These are phyloP conservation scores for Piloderma croceum DNA, from an alignment of 768 basidiomycete genomes.

Conservation along the genomic window DNA sequence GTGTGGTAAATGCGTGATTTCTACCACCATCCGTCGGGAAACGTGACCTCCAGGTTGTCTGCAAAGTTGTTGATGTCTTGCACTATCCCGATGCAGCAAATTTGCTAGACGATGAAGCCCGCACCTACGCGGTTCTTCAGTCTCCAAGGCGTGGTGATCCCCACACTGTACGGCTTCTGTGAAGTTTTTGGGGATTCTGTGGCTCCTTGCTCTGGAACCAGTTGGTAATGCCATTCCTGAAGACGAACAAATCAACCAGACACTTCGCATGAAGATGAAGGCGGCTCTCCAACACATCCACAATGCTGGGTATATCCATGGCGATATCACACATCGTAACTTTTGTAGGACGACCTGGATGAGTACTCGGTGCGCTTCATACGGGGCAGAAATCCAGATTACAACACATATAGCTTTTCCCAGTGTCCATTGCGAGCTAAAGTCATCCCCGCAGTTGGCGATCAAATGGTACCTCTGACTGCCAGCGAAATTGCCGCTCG, in stretches of 20 bases:
- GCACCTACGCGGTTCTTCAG: no score
- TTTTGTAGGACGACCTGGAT: conserved; percentile 11
- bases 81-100: no score
- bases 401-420: no score
- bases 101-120: no score
- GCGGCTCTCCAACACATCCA: conserved; percentile 11
- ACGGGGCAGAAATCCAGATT: no score
- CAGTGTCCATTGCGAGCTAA: no score
- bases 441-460: no score
- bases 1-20: conserved; percentile 9
- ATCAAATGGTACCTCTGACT: no score
- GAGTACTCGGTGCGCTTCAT: no score
- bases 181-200: conserved; percentile 14
- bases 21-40: conserved; percentile 6
- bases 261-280: conserved; percentile 15
- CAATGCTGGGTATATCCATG: conserved; percentile 14
- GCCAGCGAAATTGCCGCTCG: no score
- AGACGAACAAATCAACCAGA: no score
- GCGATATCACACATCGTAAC: conserved; percentile 12
- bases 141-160: conserved; percentile 13
- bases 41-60: conserved; percentile 6
- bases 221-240: conserved; percentile 12
- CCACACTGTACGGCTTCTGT: conserved; percentile 14
- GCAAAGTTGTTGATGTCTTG: conserved; percentile 12
- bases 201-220: no score